Conservation (phyloP, 2,329 filamentous ascomycete species). For the Tolypocladium paradoxum region DNA sequence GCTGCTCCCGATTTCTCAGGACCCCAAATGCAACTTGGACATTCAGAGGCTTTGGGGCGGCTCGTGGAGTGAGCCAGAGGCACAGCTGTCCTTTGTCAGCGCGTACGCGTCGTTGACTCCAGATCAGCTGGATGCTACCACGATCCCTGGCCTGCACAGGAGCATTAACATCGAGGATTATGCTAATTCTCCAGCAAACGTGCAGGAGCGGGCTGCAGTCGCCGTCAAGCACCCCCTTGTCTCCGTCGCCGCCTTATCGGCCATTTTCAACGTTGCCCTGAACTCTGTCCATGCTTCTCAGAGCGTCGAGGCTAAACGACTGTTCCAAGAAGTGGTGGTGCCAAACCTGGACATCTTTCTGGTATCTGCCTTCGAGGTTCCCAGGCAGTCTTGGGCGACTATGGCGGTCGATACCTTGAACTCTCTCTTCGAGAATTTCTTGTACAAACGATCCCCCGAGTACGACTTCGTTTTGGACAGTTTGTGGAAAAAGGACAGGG, state of each 20-base stretch:
- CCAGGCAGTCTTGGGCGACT: conserved; percentile 60
- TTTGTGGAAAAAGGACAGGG: conserved; percentile 80
- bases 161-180: conserved; percentile 60
- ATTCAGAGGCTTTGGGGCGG: conserved; percentile 88
- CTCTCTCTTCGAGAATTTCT: conserved; percentile 72
- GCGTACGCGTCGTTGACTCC: conserved; percentile 70
- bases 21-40: conserved; percentile 48
- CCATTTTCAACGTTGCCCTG: conserved; percentile 55
- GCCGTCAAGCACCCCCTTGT: conserved; percentile 80
- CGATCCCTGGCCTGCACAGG: conserved; percentile 69
- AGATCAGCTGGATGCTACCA: conserved; percentile 70
- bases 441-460: conserved; percentile 65
- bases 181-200: conserved; percentile 33
- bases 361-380: conserved; percentile 65
- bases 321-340: conserved; percentile 57
- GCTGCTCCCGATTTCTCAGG: conserved; percentile 58
- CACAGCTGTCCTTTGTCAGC: conserved; percentile 87
- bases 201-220: conserved; percentile 40
- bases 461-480: conserved; percentile 86
- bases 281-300: conserved; percentile 51
- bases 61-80: conserved; percentile 73
- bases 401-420: conserved; percentile 67
- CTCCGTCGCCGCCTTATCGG: conserved; percentile 71
- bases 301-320: conserved; percentile 50
- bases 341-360: conserved; percentile 71